phyloP scores from a whole-genome alignment of 2,329 filamentous ascomycete species.

The Fusarium agapanthi region DNA sequence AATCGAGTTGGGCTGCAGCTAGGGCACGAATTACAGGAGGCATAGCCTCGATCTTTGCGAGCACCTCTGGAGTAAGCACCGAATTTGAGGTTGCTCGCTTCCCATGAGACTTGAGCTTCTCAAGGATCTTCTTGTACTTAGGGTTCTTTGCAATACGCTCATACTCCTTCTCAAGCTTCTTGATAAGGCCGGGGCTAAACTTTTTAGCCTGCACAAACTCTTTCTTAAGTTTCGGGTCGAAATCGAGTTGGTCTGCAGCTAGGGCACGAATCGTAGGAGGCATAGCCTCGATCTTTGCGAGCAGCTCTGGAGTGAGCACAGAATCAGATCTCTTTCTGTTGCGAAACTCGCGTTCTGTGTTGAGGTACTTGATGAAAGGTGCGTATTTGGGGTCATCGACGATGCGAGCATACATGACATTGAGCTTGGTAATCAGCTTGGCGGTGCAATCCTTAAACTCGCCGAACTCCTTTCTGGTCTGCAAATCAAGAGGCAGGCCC shows the following conservation, averaged over 20 bases:
- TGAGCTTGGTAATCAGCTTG: slow-evolving; percentile 9
- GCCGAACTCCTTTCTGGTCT: not conserved
- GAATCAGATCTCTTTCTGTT: not conserved
- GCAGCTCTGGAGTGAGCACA: not conserved
- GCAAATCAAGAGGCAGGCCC: not conserved
- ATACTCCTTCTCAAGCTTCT: slow-evolving; percentile 6
- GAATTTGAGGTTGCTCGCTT: not conserved
- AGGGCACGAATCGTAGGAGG: not conserved
- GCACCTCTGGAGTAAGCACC: not conserved
- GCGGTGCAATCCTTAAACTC: not conserved
- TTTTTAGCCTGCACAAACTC: not conserved
- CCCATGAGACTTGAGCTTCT: not conserved
- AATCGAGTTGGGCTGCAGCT: not conserved
- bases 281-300: not conserved
- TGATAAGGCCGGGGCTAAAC: not conserved
- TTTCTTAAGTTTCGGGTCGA: not conserved
- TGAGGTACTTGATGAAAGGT: not conserved
- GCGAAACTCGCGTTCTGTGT: not conserved
- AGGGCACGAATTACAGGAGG: not conserved
- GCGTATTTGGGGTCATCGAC: not conserved
- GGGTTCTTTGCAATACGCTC: not conserved
- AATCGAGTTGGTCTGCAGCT: not conserved
- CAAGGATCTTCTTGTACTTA: not conserved
- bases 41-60: not conserved
- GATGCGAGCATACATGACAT: slow-evolving; percentile 1